Base-by-base conservation (phyloP, 164 flowering plant species). In the grape (Vitis vinifera) region DNA sequence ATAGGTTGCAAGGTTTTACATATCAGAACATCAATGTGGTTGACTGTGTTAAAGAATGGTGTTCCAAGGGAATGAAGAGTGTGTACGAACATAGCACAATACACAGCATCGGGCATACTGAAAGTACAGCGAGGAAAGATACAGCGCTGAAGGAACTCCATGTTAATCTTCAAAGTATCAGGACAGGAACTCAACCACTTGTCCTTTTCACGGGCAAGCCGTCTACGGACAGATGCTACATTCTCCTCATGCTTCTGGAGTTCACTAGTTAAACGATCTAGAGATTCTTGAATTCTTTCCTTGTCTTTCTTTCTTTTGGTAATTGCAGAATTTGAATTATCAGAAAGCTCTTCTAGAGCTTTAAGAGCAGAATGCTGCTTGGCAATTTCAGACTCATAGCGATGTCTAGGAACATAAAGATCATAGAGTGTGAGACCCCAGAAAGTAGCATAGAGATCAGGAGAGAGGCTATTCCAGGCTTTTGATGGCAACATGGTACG, bases 131-230 rank as follows among this genome's bases (percentile, higher is more conserved):
- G 95, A 0, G 99, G 99, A 69, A 96, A 92, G 59, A 96, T 92
- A 81, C 99, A 96, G 4, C 99, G 95, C 84, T 96, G 99, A 59
- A 96, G 93, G 70, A 96, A 96, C 80, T 96, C 99, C 98, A 96
- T 93, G 75, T 96, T 96, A 44, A 96, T 96, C 86, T 96, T 96
- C 56, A 93, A 74, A 53, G 99, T 92, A 82, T 96, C 99, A 51
- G 94, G 99, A 68, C 99, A 96, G 15, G 95, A 90, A 76, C 97
- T 96, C 71, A 91, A 74, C 99, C 99, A 96, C 37, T 78, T 96
- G 71, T 96, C 99, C 77, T 96, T 96, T 68, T 96, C 99, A 69
- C 82, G 92, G 59, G 92, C 74, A 73, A 96, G 94, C 52, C 98
- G 86, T 59, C 82, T 78, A 63, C 81, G 90, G 68, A 96, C 97